These are phyloP conservation scores for Pichia thaimueangensis DNA, from an alignment of 805 yeast genomes.

Conservation along the genomic window DNA sequence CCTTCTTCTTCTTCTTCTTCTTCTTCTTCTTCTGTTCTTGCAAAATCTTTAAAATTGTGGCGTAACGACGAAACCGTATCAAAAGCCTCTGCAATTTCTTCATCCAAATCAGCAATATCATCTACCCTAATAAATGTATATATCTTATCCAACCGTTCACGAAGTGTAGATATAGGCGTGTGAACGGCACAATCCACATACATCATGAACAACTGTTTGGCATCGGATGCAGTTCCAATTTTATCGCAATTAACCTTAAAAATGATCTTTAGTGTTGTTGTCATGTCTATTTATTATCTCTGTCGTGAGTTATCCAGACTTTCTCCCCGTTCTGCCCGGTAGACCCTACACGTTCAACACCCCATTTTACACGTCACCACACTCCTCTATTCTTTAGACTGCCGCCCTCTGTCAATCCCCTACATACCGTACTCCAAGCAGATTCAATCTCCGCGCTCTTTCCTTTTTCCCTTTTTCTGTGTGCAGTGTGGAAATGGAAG, in stretches of 20 bases:
- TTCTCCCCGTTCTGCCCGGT: too few species aligned
- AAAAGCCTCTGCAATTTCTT: neutral
- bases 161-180: neutral
- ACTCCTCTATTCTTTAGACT: neutral
- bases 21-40: neutral
- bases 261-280: neutral
- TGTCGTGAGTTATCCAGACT: too few species aligned
- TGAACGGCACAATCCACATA: neutral
- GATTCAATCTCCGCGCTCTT: conserved; percentile 3
- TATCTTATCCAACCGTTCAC: neutral
- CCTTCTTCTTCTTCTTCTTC: neutral
- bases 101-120: conserved; percentile 1
- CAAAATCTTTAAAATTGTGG: neutral
- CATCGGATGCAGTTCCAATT: too few species aligned
- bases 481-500: too few species aligned
- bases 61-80: neutral
- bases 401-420: too few species aligned
- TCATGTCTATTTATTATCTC: too few species aligned
- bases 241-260: neutral
- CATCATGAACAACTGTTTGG: conserved; percentile 3
- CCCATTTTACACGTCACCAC: neutral
- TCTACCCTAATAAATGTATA: conserved; percentile 2
- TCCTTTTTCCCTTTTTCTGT: neutral
- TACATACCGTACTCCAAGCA: too few species aligned
- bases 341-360: too few species aligned